phyloP scores from a whole-genome alignment of 805 yeast genomes.

The Pichia rugopelliculosa region DNA sequence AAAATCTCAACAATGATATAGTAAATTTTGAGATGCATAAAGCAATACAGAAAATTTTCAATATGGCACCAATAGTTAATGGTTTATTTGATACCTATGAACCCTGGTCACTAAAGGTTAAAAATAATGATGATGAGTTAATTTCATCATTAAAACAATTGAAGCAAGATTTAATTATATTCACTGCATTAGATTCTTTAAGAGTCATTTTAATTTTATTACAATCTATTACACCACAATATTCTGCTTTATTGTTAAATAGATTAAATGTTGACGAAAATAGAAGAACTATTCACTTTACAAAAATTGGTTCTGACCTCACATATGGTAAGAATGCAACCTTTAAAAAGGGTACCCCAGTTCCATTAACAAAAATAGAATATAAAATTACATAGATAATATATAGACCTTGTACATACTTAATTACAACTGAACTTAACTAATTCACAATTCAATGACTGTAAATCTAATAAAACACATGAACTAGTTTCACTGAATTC shows the following conservation, averaged over 20 bases:
- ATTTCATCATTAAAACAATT: conserved; percentile 7
- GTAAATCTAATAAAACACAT: conserved; percentile 52
- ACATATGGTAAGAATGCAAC: conserved; percentile 47
- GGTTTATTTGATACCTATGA: conserved; percentile 56
- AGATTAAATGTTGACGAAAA: conserved; percentile 46
- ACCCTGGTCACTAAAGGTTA: conserved; percentile 61
- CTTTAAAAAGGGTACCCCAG: conserved; percentile 27
- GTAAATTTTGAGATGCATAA: conserved; percentile 42
- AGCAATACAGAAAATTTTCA: conserved; percentile 56
- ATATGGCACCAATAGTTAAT: conserved; percentile 52
- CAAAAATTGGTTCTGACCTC: conserved; percentile 50
- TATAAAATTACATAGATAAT: conserved; percentile 2
- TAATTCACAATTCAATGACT: conserved; percentile 47
- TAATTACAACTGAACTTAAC: conserved; percentile 28
- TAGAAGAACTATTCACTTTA: conserved; percentile 37
- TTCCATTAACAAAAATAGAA: conserved; percentile 26
- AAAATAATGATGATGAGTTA: conserved; percentile 13
- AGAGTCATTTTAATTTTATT: conserved; percentile 61
- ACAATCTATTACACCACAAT: conserved; percentile 66
- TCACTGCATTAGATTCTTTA: conserved; percentile 60
- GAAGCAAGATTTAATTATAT: conserved; percentile 49
- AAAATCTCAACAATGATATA: conserved; percentile 37
- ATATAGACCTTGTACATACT: conserved; percentile 1
- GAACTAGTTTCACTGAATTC: conserved; percentile 59
- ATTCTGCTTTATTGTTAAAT: conserved; percentile 51